phyloP scores from a whole-genome alignment of 164 flowering plant species.

The Tetrastigma voinierianum region DNA sequence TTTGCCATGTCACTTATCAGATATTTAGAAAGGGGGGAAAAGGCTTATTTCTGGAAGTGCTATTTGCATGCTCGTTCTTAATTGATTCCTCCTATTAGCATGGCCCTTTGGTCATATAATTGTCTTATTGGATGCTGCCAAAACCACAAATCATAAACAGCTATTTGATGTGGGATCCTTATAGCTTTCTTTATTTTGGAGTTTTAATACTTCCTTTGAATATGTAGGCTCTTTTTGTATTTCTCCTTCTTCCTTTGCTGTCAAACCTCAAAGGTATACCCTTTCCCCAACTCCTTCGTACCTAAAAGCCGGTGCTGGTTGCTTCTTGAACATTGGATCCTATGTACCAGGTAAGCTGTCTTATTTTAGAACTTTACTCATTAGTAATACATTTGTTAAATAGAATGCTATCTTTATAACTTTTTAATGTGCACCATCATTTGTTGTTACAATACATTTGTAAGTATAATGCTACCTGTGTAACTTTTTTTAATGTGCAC shows the following conservation, averaged over 20 bases:
- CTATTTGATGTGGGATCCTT: no score
- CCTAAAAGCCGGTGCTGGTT: constrained; percentile 71
- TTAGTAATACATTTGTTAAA: not conserved
- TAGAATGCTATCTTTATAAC: not conserved
- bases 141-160: no score
- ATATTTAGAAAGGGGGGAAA: no score
- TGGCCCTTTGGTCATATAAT: no score
- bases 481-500: not conserved
- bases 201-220: constrained; percentile 1
- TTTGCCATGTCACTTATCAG: no score
- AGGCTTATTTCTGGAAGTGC: no score
- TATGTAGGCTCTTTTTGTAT: constrained; percentile 80
- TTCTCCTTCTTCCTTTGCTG: constrained; percentile 73
- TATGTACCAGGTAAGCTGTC: constrained; percentile 40
- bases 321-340: constrained; percentile 65
- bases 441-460: no score
- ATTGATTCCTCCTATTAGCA: no score
- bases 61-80: no score
- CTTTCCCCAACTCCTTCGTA: constrained; percentile 61
- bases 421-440: not conserved
- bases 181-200: not conserved
- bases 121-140: no score
- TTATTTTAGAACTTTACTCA: not conserved
- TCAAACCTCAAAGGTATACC: constrained; percentile 86
- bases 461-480: no score